A percentile compares a stretch with the other conserved stretches of the same genome.
Evolutionary conservation across 345 rosid genomes (phyloP).

Genomic region (Orychophragmus violaceus): DNA sequence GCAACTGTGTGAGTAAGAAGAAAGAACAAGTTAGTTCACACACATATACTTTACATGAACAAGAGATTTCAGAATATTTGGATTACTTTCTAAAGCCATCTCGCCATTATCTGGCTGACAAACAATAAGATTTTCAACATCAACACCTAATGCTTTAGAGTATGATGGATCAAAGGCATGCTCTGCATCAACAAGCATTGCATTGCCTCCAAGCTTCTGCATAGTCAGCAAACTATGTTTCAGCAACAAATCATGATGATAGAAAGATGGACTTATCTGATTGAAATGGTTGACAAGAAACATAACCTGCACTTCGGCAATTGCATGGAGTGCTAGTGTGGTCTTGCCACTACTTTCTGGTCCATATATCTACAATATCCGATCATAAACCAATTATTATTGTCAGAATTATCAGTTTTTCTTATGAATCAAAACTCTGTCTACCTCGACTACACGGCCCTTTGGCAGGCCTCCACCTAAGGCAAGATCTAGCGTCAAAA

Average conservation of each 20-base stretch:
- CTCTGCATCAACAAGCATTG: conserved; percentile 98
- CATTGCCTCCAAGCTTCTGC: conserved; percentile 94
- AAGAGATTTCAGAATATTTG: background rate
- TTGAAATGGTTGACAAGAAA: conserved; percentile 5
- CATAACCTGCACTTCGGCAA: conserved; percentile 93
- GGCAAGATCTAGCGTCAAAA: conserved; percentile 89
- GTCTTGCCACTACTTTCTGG: conserved; percentile 98
- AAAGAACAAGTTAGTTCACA: conserved; percentile 19
- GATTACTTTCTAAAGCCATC: conserved; percentile 89
- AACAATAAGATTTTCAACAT: conserved; percentile 85
- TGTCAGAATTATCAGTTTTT: too few relatives aligned
- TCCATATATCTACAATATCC: conserved; percentile 67
- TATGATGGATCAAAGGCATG: conserved; percentile 95
- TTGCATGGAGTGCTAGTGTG: conserved; percentile 93
- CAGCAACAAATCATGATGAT: background rate
- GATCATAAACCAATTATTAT: background rate
- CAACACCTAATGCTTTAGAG: conserved; percentile 86
- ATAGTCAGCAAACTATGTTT: conserved; percentile 20
- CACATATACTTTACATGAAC: background rate
- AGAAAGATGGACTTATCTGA: conserved; percentile 1
- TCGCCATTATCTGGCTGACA: conserved; percentile 96
- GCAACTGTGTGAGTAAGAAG: conserved; percentile 51
- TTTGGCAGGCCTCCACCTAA: conserved; percentile 91
- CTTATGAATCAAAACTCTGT: background rate
- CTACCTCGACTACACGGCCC: conserved; percentile 91